phyloP scores from a whole-genome alignment of 345 rosid species.

The Microthlaspi erraticum region DNA sequence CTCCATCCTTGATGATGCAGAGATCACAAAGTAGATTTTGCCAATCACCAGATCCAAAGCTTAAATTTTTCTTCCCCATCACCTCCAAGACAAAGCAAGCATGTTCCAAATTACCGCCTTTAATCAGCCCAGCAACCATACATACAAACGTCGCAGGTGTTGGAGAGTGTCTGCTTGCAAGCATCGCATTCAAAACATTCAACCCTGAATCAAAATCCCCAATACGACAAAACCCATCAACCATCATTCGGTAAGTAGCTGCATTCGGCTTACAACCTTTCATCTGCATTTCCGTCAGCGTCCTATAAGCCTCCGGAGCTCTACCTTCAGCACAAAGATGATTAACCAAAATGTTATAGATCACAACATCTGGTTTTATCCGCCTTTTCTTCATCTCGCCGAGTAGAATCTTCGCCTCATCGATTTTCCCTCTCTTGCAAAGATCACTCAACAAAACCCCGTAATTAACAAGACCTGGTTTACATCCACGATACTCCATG shows the following conservation, averaged over 20 bases:
- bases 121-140: slow-evolving; percentile 61
- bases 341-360: slow-evolving; percentile 74
- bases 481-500: slow-evolving; percentile 92
- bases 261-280: slow-evolving; percentile 83
- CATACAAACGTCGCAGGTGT: slow-evolving; percentile 56
- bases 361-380: slow-evolving; percentile 79
- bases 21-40: slow-evolving; percentile 53
- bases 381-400: slow-evolving; percentile 80
- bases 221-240: slow-evolving; percentile 71
- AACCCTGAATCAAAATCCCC: slow-evolving; percentile 74
- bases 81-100: slow-evolving; percentile 77
- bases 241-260: slow-evolving; percentile 82
- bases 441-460: slow-evolving; percentile 87
- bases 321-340: slow-evolving; percentile 69
- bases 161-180: slow-evolving; percentile 66
- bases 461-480: slow-evolving; percentile 61
- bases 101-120: slow-evolving; percentile 58
- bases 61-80: slow-evolving; percentile 69
- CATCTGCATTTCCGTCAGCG: slow-evolving; percentile 72
- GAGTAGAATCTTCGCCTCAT: slow-evolving; percentile 66
- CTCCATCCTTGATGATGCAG: slow-evolving; percentile 46
- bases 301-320: slow-evolving; percentile 65
- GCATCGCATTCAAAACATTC: slow-evolving; percentile 77
- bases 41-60: slow-evolving; percentile 60
- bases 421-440: slow-evolving; percentile 77